Evolutionary conservation across 208 protist species (phyloP), one percentile per base, ranked within the genome.

Genomic region (Wallacemonas rigidus): DNA sequence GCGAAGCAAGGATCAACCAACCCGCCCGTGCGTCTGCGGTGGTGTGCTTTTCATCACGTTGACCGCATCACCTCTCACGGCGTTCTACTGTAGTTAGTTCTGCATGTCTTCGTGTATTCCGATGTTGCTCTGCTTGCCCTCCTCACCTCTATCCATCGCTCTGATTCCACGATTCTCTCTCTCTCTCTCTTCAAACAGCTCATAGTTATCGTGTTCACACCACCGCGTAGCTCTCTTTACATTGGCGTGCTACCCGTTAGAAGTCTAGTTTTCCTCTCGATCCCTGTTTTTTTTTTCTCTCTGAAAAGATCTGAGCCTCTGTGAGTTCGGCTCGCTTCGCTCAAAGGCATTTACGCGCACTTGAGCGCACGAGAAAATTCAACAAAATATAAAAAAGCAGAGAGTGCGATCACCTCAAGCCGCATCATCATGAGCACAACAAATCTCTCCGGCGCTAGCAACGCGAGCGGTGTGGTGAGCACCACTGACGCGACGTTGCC

Each of bases 401-500:
- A 17, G 53, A 7, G 26, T 57, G 8, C 45, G 12, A 14, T 50
- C 45, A 50, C 8, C 45, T 12, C 6, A 6, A 6, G 12, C 45
- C 45, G 53, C 14, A 57, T 8, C 45, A 51, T 5, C 51, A 69
- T 69, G 50, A 54, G 48, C 47, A 41, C 40, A 6, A 41, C 40
- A 3, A 65, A 45, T 36, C 38, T 65, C n/a, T 65, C 60, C 15
- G 41, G 43, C n/a, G n/a, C 57, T 6, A 63, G 36, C 43, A 65
- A 65, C 60, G 50, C 6, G 41, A 65, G 60, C 17, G 40, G 26
- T 17, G 44, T 56, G 40, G 44, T 56, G 40, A 40, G 48, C n/a
- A 40, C 62, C 14, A 35, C 38, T 11, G 71, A 69, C 53, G 63
- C 64, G 26, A 80, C 75, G 44, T 44, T 80, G 5, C 69, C 67